Conservation (phyloP, 1,139 yeast genomes). For the Pneumocystis murina region DNA sequence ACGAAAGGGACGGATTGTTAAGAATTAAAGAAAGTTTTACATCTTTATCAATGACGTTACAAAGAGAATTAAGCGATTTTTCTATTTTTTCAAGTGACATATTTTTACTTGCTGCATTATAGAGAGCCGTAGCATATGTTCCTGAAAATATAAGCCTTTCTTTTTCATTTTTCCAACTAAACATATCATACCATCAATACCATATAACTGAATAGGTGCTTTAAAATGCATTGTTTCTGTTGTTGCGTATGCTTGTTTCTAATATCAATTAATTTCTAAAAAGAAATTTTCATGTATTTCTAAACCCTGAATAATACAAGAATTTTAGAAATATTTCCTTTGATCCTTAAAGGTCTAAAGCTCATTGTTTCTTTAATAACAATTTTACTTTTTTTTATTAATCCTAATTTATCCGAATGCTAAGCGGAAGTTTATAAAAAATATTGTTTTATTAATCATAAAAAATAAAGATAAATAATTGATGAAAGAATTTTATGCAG, state of each 20-base stretch:
- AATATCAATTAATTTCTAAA: neutral
- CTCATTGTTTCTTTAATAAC: neutral
- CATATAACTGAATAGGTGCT: neutral
- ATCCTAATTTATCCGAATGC: neutral
- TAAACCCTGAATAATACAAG: neutral
- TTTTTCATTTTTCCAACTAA: neutral
- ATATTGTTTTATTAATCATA: too few relatives aligned
- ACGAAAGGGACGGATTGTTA: constrained; percentile 70
- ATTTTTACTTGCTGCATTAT: constrained; percentile 78
- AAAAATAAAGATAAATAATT: neutral
- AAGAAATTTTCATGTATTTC: neutral
- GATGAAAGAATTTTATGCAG: neutral
- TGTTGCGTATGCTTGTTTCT: neutral
- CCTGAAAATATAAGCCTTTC: neutral
- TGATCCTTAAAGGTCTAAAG: neutral
- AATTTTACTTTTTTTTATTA: neutral
- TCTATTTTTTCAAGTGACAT: constrained; percentile 61
- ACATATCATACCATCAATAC: neutral
- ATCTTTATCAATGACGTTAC: constrained; percentile 46
- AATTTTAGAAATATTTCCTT: neutral
- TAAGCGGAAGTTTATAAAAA: neutral
- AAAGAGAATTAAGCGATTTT: constrained; percentile 48
- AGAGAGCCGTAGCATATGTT: constrained; percentile 76
- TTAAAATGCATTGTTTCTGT: neutral
- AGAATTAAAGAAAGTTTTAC: constrained; percentile 47